Percentiles rank a stretch among this genome's conserved stretches.
Conservation (phyloP, 177 flowering plant genomes). For the Vitis hybrid region DNA sequence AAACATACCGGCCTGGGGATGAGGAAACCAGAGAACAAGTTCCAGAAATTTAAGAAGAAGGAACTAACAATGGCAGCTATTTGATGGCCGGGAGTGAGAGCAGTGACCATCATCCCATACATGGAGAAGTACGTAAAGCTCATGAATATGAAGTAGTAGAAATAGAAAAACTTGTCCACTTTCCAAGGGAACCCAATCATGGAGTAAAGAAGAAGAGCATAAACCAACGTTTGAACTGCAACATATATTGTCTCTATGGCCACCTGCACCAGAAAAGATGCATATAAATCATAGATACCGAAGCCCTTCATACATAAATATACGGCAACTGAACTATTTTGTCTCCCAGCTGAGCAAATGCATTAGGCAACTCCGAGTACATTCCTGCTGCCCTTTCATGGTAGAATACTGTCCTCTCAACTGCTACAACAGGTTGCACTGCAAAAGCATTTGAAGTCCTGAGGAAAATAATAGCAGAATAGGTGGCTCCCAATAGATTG, state of each 20-base stretch:
- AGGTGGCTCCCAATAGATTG: slow-evolving; percentile 31
- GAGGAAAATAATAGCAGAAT: slow-evolving; percentile 29
- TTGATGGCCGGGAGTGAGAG: slow-evolving; percentile 56
- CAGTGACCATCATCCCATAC: slow-evolving; percentile 74
- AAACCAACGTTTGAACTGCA: slow-evolving; percentile 46
- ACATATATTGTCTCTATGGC: slow-evolving; percentile 60
- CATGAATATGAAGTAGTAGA: slow-evolving; percentile 59
- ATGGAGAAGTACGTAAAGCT: slow-evolving; percentile 47
- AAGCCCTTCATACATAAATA: no score
- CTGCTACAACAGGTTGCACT: slow-evolving; percentile 27
- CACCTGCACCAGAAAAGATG: slow-evolving; percentile 37
- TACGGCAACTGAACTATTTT: no score
- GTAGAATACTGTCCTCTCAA: slow-evolving; percentile 40
- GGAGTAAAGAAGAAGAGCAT: slow-evolving; percentile 49
- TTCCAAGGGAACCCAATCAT: slow-evolving; percentile 66
- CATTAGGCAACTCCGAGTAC: slow-evolving; percentile 41
- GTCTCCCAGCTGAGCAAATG: slow-evolving; percentile 33
- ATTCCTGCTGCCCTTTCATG: slow-evolving; percentile 47
- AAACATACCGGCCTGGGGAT: slow-evolving; percentile 48
- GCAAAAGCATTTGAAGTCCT: slow-evolving; percentile 28
- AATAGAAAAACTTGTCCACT: slow-evolving; percentile 44
- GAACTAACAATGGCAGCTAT: slow-evolving; percentile 56
- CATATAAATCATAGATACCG: background rate
- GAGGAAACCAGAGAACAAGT: slow-evolving; percentile 64
- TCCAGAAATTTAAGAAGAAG: slow-evolving; percentile 63